These are phyloP conservation scores for Verticillium albo-atrum DNA, from an alignment of 2,329 filamentous ascomycete genomes.

Conservation along the genomic window DNA sequence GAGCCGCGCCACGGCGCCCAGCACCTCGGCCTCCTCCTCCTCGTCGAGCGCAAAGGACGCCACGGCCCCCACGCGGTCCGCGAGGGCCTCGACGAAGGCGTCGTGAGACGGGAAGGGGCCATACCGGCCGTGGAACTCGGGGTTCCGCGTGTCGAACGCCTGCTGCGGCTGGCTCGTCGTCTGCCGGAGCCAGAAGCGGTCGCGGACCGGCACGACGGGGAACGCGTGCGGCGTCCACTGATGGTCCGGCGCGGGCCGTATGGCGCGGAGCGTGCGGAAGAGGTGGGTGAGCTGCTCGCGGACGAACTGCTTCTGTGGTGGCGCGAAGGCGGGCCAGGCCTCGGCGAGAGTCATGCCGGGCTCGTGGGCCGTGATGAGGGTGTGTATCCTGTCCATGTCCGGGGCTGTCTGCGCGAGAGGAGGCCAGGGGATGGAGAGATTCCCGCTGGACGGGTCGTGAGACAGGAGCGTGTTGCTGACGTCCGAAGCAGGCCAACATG, in stretches of 20 bases:
- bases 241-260: neutral
- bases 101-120: neutral
- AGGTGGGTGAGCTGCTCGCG: neutral
- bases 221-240: neutral
- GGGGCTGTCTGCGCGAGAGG: constrained; percentile 23
- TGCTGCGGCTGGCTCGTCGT: neutral
- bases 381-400: neutral
- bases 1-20: neutral
- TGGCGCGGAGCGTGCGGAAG: neutral
- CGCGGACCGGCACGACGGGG: neutral
- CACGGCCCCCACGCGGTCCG: neutral
- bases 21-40: neutral
- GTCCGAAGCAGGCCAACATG: neutral
- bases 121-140: neutral
- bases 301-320: neutral
- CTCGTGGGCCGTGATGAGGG: neutral
- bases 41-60: neutral
- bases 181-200: neutral
- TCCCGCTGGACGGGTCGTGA: neutral
- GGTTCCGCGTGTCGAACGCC: neutral
- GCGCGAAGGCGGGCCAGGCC: neutral
- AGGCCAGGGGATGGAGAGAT: constrained; percentile 19
- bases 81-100: neutral
- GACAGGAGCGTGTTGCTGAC: neutral
- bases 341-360: neutral